phyloP scores from a whole-genome alignment of 371 early-diverging fungal species.

The Catenaria anguillulae region DNA sequence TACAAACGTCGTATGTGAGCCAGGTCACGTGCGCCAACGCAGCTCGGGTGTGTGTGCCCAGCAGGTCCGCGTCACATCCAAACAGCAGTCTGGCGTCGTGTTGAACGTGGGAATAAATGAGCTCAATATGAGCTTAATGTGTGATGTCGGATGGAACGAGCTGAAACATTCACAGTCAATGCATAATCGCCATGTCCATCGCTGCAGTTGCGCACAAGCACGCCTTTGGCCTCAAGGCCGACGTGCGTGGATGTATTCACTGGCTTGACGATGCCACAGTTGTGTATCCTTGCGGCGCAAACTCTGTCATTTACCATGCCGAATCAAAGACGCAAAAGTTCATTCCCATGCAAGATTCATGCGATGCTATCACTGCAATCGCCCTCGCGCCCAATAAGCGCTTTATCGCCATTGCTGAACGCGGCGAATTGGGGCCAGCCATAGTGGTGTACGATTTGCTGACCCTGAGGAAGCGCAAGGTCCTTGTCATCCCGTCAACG shows the following conservation, averaged over 20 bases:
- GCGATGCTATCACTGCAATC: constrained; percentile 25
- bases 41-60: too few relatives aligned
- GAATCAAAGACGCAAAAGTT: constrained; percentile 32
- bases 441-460: constrained; percentile 13
- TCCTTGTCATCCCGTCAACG: constrained; percentile 5
- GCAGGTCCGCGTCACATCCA: too few relatives aligned
- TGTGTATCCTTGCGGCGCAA: constrained; percentile 32
- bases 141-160: too few relatives aligned
- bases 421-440: constrained; percentile 8
- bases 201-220: constrained; percentile 9
- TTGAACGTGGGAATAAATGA: too few relatives aligned
- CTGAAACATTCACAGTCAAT: too few relatives aligned
- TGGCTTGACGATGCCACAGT: constrained; percentile 11
- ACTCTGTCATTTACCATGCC: constrained; percentile 29
- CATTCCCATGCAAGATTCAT: constrained; percentile 27
- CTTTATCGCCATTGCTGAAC: constrained; percentile 31
- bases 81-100: too few relatives aligned
- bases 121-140: too few relatives aligned
- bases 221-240: constrained; percentile 9
- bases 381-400: constrained; percentile 25
- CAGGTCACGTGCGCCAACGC: too few relatives aligned
- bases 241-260: constrained; percentile 9
- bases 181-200: too few relatives aligned
- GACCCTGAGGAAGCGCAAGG: not conserved
- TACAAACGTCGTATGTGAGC: too few relatives aligned